Evolutionary conservation across 2,329 filamentous ascomycete genomes (phyloP), one percentile per base, ranked within the genome.

Genomic region (Neofusicoccum kwambonambiense): DNA sequence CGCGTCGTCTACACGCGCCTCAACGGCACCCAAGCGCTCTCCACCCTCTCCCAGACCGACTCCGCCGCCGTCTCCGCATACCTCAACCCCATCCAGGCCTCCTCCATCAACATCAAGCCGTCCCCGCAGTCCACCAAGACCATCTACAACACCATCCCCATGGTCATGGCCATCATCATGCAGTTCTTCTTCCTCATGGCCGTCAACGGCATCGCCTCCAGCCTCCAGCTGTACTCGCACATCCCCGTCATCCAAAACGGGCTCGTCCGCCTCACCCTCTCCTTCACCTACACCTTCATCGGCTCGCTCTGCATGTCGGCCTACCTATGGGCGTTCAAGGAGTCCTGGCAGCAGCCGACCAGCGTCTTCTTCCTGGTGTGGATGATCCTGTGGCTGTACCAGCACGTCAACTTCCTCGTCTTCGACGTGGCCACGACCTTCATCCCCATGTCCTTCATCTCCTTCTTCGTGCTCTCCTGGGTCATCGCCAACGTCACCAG

Each of bases 171-270:
- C 27, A 69, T 83, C 11, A 77, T 83, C 44, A 77, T 80, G 64
- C 78, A 83, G 66, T 83, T 83, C 72, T 82, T 82, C 74, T 83
- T 78, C 67, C 71, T 83, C 12, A 76, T 79, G 34, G 76, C 75
- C 50, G 69, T 82, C 66, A 83, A 83, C 68, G 80, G 78, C 15
- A 70, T 82, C 15, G 76, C 60, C 41, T 56, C 41, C 64, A 17
- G 57, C 68, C 12, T 52, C 79, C 9, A 54, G 69, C n/a, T 69
- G 76, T 2, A 65, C 51, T 31, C 34, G 11, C 51, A 58, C 51
- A 44, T 75, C 12, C 67, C 66, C 22, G 67, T 67, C 2, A 58
- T 65, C 22, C 67, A 71, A 5, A 73, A 75, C 58, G 67, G 76
- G 39, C 60, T 60, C 50, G 69, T 60, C 61, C 75, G 68, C 68